Conservation (phyloP, 2,329 filamentous ascomycete species). For the Eutypa lata region DNA sequence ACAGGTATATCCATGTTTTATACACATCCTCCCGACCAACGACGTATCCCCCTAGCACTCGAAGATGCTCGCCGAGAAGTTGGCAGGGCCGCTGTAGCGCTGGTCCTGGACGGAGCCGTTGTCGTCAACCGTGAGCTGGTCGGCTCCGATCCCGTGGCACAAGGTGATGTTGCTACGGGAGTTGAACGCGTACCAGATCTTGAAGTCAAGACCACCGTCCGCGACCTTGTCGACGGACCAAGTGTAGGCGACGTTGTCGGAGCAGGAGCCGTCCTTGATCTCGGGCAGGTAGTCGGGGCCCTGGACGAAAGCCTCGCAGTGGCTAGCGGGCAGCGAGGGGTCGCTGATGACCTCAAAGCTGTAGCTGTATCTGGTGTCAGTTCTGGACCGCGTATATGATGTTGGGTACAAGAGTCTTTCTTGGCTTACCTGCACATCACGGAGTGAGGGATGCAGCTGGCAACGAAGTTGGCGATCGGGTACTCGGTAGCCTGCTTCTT, state of each 20-base stretch:
- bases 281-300: constrained; percentile 4
- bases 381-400: too few species aligned
- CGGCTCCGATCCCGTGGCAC: constrained; percentile 9
- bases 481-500: constrained; percentile 2
- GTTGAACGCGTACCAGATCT: constrained; percentile 12
- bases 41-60: constrained; percentile 3
- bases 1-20: not conserved
- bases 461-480: constrained; percentile 2
- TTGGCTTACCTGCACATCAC: constrained; percentile 4
- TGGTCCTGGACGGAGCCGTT: constrained; percentile 6
- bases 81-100: constrained; percentile 7
- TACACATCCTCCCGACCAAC: not conserved
- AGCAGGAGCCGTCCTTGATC: constrained; percentile 4
- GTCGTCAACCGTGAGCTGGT: constrained; percentile 6
- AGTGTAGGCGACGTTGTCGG: constrained; percentile 9
- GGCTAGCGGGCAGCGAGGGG: not conserved
- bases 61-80: constrained; percentile 8
- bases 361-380: constrained; percentile 1
- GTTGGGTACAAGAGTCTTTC: not conserved
- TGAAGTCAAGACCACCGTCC: constrained; percentile 7
- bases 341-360: constrained; percentile 6
- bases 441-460: constrained; percentile 9
- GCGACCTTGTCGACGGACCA: constrained; percentile 7
- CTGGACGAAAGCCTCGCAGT: constrained; percentile 6
- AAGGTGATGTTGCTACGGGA: constrained; percentile 12